phyloP scores from a whole-genome alignment of 306 rosid species.

The Erythrophleum fordii region DNA sequence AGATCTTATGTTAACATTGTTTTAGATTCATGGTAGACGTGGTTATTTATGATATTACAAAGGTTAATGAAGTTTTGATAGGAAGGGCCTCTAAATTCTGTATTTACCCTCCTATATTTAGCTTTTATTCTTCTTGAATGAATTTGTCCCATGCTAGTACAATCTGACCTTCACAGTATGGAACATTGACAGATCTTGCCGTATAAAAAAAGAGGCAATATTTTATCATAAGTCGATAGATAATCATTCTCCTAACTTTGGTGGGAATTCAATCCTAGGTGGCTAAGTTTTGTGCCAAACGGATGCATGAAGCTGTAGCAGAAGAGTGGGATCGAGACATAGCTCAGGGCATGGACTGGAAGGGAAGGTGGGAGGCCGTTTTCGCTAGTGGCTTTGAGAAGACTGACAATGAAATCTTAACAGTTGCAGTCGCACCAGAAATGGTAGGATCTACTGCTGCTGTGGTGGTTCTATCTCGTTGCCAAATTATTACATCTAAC shows the following conservation, averaged over 20 bases:
- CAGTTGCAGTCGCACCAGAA: constrained; percentile 68
- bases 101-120: not conserved
- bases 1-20: not conserved
- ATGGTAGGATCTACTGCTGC: constrained; percentile 97
- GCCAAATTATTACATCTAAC: constrained; percentile 89
- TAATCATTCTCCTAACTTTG: constrained; percentile 34
- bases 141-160: not conserved
- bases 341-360: constrained; percentile 60
- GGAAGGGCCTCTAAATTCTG: constrained; percentile 26
- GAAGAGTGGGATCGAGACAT: constrained; percentile 74
- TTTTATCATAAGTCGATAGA: constrained; percentile 4
- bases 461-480: constrained; percentile 71
- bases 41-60: not conserved
- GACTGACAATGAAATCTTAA: constrained; percentile 61
- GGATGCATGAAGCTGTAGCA: constrained; percentile 81
- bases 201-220: not conserved
- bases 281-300: constrained; percentile 82
- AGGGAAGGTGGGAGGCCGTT: constrained; percentile 78
- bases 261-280: constrained; percentile 57
- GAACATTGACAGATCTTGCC: not conserved
- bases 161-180: not conserved
- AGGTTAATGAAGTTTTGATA: not conserved
- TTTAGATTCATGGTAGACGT: not conserved
- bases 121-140: constrained; percentile 10
- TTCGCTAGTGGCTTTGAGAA: constrained; percentile 71